Base-by-base conservation (phyloP, 108 stramenopile species). In the Pseudonitzschia multiseries region DNA sequence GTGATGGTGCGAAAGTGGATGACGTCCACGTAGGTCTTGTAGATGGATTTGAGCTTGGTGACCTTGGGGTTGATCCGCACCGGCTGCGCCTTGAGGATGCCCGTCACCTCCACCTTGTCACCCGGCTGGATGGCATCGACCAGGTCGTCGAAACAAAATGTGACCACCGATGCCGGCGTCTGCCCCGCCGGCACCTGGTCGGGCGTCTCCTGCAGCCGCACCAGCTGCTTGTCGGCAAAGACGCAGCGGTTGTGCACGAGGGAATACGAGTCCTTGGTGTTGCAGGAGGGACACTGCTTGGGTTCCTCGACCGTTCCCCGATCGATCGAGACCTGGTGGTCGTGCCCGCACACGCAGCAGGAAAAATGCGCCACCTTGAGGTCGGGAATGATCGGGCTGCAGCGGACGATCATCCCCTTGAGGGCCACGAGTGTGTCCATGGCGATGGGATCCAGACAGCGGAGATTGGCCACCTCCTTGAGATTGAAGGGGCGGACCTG, bases 141-240 rank as follows among this genome's bases (percentile, higher is more conserved):
- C 52, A 99, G 82, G 72, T 97, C 97, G 79, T 99, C 99, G 78
- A 96, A 99, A 36, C 94, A 92, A 83, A 97, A 99, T 14, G 97
- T 76, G 12, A 96, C 88, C 50, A 97, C 85, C 22, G 91, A 95
- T 8, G 96, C 94, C 2, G 99, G 99, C 24, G 99, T 99, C 75
- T 99, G 98, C 31, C 99, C 99, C 21, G 97, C 98, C 15, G 98
- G 98, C 46, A 99, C 97, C 79, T 95, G 89, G 70, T 98, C 96
- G 14, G 99, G 97, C 8, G 97, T 97, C 73, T 99, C 99, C 78
- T 98, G 98, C 26, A 99, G 69, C 42, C 98, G 84, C 9, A 98
- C 90, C 81, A 98, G 80, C 82, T 99, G 99, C 83, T 99, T 99
- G 89, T 99, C 97, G 32, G 87, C 86, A 82, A 95, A 99, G 59